phyloP scores from a whole-genome alignment of 306 rosid genomes.

The Senna tora region DNA sequence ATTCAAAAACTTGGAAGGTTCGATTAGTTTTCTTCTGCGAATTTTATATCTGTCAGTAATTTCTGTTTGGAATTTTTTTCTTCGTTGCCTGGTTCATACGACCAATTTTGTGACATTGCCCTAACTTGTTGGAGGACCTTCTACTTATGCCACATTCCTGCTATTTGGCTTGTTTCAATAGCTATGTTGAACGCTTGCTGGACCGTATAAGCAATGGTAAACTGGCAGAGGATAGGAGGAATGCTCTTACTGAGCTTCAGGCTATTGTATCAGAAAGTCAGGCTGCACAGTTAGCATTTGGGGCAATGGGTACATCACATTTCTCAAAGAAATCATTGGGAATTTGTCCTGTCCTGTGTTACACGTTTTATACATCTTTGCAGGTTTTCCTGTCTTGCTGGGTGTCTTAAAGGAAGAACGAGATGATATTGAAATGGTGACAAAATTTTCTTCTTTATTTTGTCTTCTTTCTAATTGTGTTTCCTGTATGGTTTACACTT shows the following conservation, averaged over 20 bases:
- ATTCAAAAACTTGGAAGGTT: neutral
- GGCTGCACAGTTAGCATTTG: conserved; percentile 83
- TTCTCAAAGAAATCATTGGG: conserved; percentile 4
- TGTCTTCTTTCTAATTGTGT: conserved; percentile 19
- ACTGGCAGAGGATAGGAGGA: conserved; percentile 82
- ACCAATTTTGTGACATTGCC: neutral
- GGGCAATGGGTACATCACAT: conserved; percentile 78
- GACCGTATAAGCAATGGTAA: conserved; percentile 93
- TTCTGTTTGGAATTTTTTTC: neutral
- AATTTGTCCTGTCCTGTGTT: conserved; percentile 7
- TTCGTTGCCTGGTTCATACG: conserved; percentile 8
- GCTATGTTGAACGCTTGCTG: conserved; percentile 88
- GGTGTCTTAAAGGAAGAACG: conserved; percentile 85
- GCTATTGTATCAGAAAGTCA: conserved; percentile 80
- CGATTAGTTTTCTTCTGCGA: neutral
- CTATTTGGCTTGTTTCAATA: conserved; percentile 40
- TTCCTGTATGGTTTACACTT: conserved; percentile 23
- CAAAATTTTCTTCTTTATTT: conserved; percentile 30
- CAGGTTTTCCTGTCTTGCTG: conserved; percentile 86
- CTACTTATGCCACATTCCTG: conserved; percentile 11
- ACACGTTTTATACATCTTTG: conserved; percentile 35
- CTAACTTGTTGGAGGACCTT: neutral
- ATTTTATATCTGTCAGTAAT: conserved; percentile 10
- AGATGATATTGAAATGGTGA: conserved; percentile 92
- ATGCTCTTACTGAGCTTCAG: conserved; percentile 88